Evolutionary conservation across 2,329 filamentous ascomycete genomes (phyloP).

Genomic region (Fonsecaea pedrosoi): DNA sequence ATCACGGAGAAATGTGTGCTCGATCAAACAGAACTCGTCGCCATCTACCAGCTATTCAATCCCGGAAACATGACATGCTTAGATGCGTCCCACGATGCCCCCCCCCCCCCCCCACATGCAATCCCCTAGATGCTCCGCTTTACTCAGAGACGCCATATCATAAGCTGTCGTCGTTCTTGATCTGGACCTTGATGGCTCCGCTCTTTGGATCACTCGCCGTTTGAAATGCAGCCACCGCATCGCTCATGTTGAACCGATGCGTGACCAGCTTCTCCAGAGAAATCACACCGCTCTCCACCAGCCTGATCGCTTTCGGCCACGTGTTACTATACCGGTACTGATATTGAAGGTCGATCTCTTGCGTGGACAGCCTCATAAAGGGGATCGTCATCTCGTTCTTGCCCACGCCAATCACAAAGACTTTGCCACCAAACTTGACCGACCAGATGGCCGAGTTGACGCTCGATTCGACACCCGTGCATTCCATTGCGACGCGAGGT

Average conservation of each 20-base stretch:
- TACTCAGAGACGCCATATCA: not conserved
- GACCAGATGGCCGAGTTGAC: slow-evolving; percentile 86
- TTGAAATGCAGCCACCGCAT: slow-evolving; percentile 87
- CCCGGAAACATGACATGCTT: not conserved
- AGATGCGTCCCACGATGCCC: too few relatives aligned
- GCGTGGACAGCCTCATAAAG: slow-evolving; percentile 89
- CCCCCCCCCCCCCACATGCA: too few relatives aligned
- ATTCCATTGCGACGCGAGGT: slow-evolving; percentile 84
- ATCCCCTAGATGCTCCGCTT: not conserved
- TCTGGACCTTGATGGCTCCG: slow-evolving; percentile 97
- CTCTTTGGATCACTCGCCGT: slow-evolving; percentile 86
- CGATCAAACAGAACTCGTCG: not conserved
- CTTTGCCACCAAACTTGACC: slow-evolving; percentile 92
- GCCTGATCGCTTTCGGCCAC: slow-evolving; percentile 89
- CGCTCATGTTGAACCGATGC: slow-evolving; percentile 83
- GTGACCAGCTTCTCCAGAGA: slow-evolving; percentile 83
- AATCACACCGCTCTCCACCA: slow-evolving; percentile 83
- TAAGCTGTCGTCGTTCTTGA: slow-evolving; percentile 64
- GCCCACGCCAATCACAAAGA: slow-evolving; percentile 95
- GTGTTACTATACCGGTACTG: slow-evolving; percentile 97
- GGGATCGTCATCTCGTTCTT: slow-evolving; percentile 95
- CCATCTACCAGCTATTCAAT: not conserved
- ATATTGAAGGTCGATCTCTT: slow-evolving; percentile 93
- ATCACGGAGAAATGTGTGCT: not conserved
- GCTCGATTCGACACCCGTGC: slow-evolving; percentile 91